These are phyloP conservation scores for Scheffersomyces cryptocercus DNA, from an alignment of 1,139 yeast species.

Conservation along the genomic window DNA sequence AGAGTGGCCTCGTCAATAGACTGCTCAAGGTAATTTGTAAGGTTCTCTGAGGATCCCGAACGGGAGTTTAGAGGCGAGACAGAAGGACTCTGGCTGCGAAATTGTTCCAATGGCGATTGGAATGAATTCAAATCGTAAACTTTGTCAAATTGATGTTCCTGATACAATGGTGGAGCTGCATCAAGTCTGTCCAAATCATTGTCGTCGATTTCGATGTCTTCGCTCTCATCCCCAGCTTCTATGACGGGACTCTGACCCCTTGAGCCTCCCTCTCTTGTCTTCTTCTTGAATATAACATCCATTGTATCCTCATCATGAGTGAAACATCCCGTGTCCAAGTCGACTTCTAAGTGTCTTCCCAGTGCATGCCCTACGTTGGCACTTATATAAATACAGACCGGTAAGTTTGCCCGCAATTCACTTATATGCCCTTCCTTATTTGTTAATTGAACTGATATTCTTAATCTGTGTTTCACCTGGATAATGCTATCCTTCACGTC, in stretches of 20 bases:
- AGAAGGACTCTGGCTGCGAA: conserved; percentile 23
- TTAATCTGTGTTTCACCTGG: conserved; percentile 61
- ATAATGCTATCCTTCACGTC: conserved; percentile 48
- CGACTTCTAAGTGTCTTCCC: conserved; percentile 55
- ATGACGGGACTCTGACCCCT: conserved; percentile 12
- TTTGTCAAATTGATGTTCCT: conserved; percentile 37
- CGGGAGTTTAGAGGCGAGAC: conserved; percentile 19
- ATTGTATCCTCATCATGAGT: conserved; percentile 34
- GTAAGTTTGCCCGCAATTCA: conserved; percentile 69
- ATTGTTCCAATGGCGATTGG: conserved; percentile 42
- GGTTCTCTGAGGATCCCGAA: conserved; percentile 16
- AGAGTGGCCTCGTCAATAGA: background rate
- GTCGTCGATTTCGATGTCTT: conserved; percentile 14
- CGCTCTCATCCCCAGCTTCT: conserved; percentile 13
- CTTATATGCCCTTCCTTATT: conserved; percentile 67
- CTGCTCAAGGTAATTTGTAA: conserved; percentile 29
- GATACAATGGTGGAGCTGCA: conserved; percentile 46
- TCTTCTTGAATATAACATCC: conserved; percentile 37
- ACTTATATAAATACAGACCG: conserved; percentile 59
- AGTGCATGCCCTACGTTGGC: conserved; percentile 50
- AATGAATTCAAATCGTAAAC: conserved; percentile 38
- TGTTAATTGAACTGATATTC: conserved; percentile 54
- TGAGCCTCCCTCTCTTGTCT: conserved; percentile 10
- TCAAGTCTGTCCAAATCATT: conserved; percentile 32
- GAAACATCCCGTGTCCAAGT: conserved; percentile 51